Base-by-base conservation (phyloP, 176 grass and related monocot species). In the Oryza rufipogon region DNA sequence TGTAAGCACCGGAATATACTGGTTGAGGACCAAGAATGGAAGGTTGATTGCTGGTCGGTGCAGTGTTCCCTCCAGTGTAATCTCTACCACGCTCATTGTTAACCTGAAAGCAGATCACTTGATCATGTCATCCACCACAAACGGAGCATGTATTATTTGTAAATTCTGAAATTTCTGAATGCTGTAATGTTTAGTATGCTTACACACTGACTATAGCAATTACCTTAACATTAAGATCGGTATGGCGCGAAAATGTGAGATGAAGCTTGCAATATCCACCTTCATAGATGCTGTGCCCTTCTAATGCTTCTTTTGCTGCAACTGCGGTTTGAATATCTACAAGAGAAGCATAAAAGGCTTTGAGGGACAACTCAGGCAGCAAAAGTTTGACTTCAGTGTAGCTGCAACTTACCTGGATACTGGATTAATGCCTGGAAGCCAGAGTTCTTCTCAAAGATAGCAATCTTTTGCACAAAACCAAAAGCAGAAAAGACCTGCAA, bases 401-500 rank as follows among this genome's bases (percentile, higher is more conserved):
- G 38, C 25, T 52, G 72, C 61, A 77, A 74, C 16, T 84, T 88
- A 95, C 93, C 93, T 81, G 88, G 90, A 87, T 92, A 95, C 66
- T 95, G 93, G 68, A 95, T 88, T 72, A 95, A 75, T 73, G 90
- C 96, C 83, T 98, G 93, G 70, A 98, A 93, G 34, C 96, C 96
- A 70, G 87, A 80, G 68, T 91, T 94, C 77, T 98, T 98, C 80
- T 98, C 93, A 68, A 98, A 98, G 47, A 92, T 90, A 81, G 93
- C 96, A 81, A 98, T 95, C 89, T 98, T 98, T 76, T 95, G 96
- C 76, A 98, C 96, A 75, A 84, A 90, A 32, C 96, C 96, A 67
- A 94, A 98, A 64, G 96, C 96, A 90, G 96, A 98, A 73, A 98
- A 98, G 26, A 98, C 93, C 96, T 98, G 58, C 46, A 82, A 66